Evolutionary conservation across 371 early-diverging fungal genomes (phyloP), one percentile per base, ranked within the genome.

Genomic region (Enteropsectra breve): DNA sequence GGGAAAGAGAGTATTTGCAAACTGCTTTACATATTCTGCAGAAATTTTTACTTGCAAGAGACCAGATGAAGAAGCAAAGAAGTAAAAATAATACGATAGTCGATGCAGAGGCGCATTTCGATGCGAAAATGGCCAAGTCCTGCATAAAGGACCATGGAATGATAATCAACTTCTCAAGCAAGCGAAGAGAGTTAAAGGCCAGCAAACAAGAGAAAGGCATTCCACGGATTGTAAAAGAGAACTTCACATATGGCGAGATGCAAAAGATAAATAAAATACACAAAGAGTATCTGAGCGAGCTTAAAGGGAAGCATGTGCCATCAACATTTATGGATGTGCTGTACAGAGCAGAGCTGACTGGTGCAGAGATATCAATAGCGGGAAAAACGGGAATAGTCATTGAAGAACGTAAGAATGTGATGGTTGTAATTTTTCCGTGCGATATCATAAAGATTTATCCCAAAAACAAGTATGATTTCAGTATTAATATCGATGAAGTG

Each of bases 261-360:
- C 15, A 2, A 29, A 29, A 52, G 37, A 24, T 63, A 54, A 63
- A 56, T 47, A 47, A 21, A 48, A 8, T 63, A 11, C 69, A 68
- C 30, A 36, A 23, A 5, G 29, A 29, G 18, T 68, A 68, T 34
- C 4, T 68, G 5, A 23, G 45, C 24, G 36, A 68, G 28, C 6
- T 63, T 1, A 63, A 53, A 23, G 63, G 0, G 13, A 32, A 26
- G 18, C 58, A 34, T 11, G 28, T 30, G 3, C 48, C 64, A 5
- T 46, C 11, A 4, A 15, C 26, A 23, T 63, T 63, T 29, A 13
- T 60, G 61, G 24, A n/a, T 11, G 5, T 61, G 11, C 36, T 68
- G n/a, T 59, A 50, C 29, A 60, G 46, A 30, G 63, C 63, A 3
- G 69, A 68, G 34, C 34, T 68, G 15, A 68, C 69, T 2, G 69